Base-by-base conservation (phyloP, 192 early-diverging fungal genomes). In the Coemansia reversa region DNA sequence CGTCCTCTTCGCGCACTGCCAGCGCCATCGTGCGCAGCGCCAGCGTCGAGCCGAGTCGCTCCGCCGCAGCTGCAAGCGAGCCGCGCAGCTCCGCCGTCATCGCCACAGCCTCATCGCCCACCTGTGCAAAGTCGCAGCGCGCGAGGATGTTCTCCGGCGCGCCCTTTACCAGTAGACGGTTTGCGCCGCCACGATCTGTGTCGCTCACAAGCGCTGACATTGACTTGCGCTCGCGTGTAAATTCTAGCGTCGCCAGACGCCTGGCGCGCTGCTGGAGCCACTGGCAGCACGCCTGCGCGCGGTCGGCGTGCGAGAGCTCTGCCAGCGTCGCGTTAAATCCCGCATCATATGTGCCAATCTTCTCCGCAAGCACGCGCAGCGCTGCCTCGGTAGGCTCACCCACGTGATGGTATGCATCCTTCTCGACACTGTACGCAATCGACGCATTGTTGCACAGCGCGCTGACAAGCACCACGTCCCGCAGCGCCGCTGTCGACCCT, bases 321-420 rank as follows among this genome's bases (percentile, higher is more conserved):
- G 28, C 28, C 25, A 92, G 67, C 27, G 71, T 73, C 22, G 62
- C 62, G 74, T 97, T 99, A 22, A 93, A 84, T 8, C 58, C 55
- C 5, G 69, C 39, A 67, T 92, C 86, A 60, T 88, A 83, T 7
- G 94, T 92, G 52, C 91, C 91, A 52, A 98, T 66, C 81, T 97
- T 97, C 82, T 98, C 97, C 11, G 91, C 94, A 55, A 98, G 85
- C 20, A 93, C 90, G 57, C 90, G 89, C 57, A 99, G 84, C 25
- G 97, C 97, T 12, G 95, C 97, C 82, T 99, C 97, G 45, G 97
- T 99, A 3, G 97, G 96, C 84, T 99, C 97, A 56, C 97, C 97
- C 65, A 95, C 86, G 72, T 89, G 90, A 48, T 64, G 56, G 80
- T 93, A 93, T 14, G 72, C 18, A 48, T 87, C 65, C 69, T 68